Base-by-base conservation (phyloP, 345 rosid species). In the Corchorus capsularis region DNA sequence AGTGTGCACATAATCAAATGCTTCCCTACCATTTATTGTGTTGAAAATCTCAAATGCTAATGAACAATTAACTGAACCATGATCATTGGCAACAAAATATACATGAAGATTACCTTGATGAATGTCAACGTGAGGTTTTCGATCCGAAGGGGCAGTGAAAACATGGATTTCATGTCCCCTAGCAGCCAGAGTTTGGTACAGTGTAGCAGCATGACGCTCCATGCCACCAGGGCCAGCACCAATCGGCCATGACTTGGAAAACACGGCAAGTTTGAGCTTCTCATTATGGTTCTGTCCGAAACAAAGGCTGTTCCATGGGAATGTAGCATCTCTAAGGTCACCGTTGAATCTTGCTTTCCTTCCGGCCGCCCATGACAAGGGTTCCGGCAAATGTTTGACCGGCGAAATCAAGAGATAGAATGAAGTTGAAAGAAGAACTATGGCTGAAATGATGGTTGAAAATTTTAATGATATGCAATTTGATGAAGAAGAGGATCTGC, bases 181-280 rank as follows among this genome's bases (percentile, higher is more conserved):
- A 5, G 76, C 74, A 3, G 95, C 90, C 1, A 94, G 83, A 61
- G 88, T 86, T 49, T 73, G 80, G 85, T 89, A 86, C 14, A 93
- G 83, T 45, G 91, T 84, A 22, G 83, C 77, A 8, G 97, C 94
- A 53, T 93, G 97, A 62, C 94, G 86, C 78, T 93, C 92, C 90
- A 92, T 89, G 9, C 97, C 97, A 2, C 94, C 93, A 0, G 95
- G 89, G 63, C 79, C 75, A 5, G 91, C 84, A 20, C 83, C 87
- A 34, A 84, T 79, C 1, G 97, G 98, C 97, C 97, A 92, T 72
- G 90, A 83, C 76, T 89, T 87, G 78, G 92, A 87, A 81, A 92
- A 92, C 20, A 85, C 87, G 0, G 95, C 94, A 70, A 90, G 87
- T 81, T 86, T 91, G 16, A 93, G 87, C 87, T 85, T 88, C 87